Percentiles rank a stretch among this genome's conserved stretches.
These are phyloP conservation scores for Chaetothyriales sp. DNA, from an alignment of 2,329 filamentous ascomycete genomes.

Conservation along the genomic window DNA sequence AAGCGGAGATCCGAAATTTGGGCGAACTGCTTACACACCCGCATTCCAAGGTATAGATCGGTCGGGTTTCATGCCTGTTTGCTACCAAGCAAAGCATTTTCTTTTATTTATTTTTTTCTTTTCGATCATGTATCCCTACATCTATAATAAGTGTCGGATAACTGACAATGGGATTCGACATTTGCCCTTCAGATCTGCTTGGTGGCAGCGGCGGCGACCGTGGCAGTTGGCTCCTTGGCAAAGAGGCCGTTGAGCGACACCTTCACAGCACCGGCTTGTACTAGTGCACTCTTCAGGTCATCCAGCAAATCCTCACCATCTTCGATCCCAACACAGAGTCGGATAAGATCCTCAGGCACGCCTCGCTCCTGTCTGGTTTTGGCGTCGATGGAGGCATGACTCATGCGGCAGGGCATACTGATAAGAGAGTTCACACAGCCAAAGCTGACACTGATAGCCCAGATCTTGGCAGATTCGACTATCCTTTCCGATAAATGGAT, in stretches of 20 bases:
- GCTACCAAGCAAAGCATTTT: background rate
- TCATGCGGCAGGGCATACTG: constrained; percentile 99
- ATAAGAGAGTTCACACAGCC: constrained; percentile 97
- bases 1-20: background rate
- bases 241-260: constrained; percentile 72
- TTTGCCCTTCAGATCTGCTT: constrained; percentile 10
- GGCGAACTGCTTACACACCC: background rate
- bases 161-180: too few species aligned
- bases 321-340: constrained; percentile 91
- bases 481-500: constrained; percentile 72
- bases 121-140: background rate
- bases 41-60: background rate
- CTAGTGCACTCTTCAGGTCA: constrained; percentile 76
- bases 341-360: constrained; percentile 93
- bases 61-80: too few species aligned
- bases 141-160: too few species aligned
- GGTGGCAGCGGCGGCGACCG: constrained; percentile 12
- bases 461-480: constrained; percentile 80
- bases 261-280: constrained; percentile 84
- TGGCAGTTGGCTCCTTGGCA: constrained; percentile 30
- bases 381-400: constrained; percentile 92
- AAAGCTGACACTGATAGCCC: constrained; percentile 93
- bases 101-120: background rate
- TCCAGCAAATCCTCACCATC: constrained; percentile 84
- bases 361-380: constrained; percentile 79